Conservation (phyloP, 768 basidiomycete species). For the Saitozyma sp. region DNA sequence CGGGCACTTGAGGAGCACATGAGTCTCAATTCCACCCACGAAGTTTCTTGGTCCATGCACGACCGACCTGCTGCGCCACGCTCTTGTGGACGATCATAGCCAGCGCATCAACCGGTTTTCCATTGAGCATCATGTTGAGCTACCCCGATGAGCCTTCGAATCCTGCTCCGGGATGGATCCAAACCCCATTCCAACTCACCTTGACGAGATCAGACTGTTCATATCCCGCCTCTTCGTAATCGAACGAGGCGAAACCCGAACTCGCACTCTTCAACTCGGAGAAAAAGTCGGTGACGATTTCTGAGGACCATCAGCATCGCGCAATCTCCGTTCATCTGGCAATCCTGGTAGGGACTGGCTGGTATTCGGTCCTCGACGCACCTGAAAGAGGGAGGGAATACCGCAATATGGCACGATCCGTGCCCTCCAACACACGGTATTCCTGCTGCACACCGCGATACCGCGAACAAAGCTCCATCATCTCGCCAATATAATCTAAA, state of each 20-base stretch:
- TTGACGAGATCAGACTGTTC: slow-evolving; percentile 75
- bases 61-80: slow-evolving; percentile 69
- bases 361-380: too few relatives aligned
- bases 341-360: too few relatives aligned
- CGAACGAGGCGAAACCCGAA: slow-evolving; percentile 54
- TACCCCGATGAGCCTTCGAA: slow-evolving; percentile 45
- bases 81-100: slow-evolving; percentile 87
- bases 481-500: slow-evolving; percentile 85
- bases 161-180: slow-evolving; percentile 6
- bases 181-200: slow-evolving; percentile 55
- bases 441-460: slow-evolving; percentile 82
- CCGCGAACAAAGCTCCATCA: slow-evolving; percentile 90
- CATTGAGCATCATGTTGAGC: slow-evolving; percentile 90
- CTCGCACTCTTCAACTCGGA: slow-evolving; percentile 83
- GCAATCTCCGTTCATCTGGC: neutral
- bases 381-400: slow-evolving; percentile 73
- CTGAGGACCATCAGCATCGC: slow-evolving; percentile 42
- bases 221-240: slow-evolving; percentile 95
- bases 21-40: slow-evolving; percentile 59
- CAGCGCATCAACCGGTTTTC: slow-evolving; percentile 86
- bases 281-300: slow-evolving; percentile 94
- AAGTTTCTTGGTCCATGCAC: slow-evolving; percentile 86
- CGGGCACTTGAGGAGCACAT: neutral
- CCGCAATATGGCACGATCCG: slow-evolving; percentile 69
- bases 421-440: slow-evolving; percentile 73